Conservation (phyloP, 345 rosid species). For the Citrus australasica region DNA sequence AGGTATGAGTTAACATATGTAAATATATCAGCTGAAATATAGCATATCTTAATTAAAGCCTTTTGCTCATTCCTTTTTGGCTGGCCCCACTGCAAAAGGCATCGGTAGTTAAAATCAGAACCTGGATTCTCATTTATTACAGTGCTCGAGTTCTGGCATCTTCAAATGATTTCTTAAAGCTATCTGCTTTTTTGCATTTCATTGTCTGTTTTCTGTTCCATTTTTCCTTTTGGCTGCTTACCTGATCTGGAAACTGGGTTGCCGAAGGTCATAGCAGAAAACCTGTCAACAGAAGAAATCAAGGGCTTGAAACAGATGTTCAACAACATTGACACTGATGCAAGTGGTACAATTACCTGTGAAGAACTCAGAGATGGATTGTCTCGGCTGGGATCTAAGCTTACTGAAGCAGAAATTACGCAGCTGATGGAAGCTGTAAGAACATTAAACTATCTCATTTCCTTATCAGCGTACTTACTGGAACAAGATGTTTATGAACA, state of each 20-base stretch:
- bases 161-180: background rate
- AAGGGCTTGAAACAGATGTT: conserved; percentile 81
- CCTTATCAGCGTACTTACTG: background rate
- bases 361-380: conserved; percentile 76
- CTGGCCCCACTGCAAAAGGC: background rate
- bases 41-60: background rate
- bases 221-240: background rate
- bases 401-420: conserved; percentile 66
- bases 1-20: conserved; percentile 38
- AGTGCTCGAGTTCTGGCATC: background rate
- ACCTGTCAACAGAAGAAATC: conserved; percentile 78
- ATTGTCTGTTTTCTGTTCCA: background rate
- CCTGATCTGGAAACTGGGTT: conserved; percentile 2
- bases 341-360: conserved; percentile 77
- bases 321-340: conserved; percentile 84
- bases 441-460: background rate
- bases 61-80: background rate
- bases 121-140: background rate
- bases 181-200: background rate
- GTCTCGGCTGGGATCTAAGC: conserved; percentile 75
- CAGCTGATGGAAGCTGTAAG: conserved; percentile 98
- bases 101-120: background rate
- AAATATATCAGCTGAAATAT: background rate
- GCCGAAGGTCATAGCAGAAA: conserved; percentile 75
- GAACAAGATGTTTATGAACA: background rate